Base-by-base conservation (phyloP, 2,329 filamentous ascomycete species). In the Pyrenophora seminiperda region DNA sequence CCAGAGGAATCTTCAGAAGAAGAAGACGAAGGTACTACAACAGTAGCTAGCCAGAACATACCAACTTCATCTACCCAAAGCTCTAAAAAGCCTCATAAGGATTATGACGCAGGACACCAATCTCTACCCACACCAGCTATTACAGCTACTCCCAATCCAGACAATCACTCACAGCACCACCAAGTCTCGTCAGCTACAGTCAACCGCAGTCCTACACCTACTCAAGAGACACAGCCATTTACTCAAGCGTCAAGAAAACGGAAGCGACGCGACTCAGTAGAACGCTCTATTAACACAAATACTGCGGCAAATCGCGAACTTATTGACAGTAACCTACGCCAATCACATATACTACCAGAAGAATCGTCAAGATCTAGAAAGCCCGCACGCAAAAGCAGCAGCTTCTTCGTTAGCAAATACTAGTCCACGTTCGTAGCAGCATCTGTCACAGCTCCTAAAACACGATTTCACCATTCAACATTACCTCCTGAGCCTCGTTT, bases 371-470 rank as follows among this genome's bases (percentile, higher is more conserved):
- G 50, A 48, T 27, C 13, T 22, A 7, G 29, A 36, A 56, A 53
- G 46, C 45, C 31, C 10, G 42, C 42, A 38, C 17, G 24, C 14
- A 52, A 52, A 52, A 53, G 47, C 10, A 53, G 39, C 33, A 56
- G 50, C 43, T 53, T 56, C 53, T 53, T 53, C 19, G 22, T 56
- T 31, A 43, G 31, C 19, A 53, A 47, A 41, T 56, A 56, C 34
- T 56, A 17, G 50, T 52, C 19, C 22, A 56, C 33, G 14, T 56
- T 49, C 39, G 36, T 57, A 38, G 47, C 42, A 20, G 37, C 41
- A 19, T 57, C 43, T 42, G 37, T 44, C 24, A 49, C 6, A 47
- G 46, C 34, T 29, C 32, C 14, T 24, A 56, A 56, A 20, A 53
- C 24, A 30, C 27, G 17, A 47, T 56, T 56, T 33, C n/a, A 56